Percentiles rank a stretch among this genome's conserved stretches.
Conservation (phyloP, 176 grass and related monocot species). For the Avena sativa region DNA sequence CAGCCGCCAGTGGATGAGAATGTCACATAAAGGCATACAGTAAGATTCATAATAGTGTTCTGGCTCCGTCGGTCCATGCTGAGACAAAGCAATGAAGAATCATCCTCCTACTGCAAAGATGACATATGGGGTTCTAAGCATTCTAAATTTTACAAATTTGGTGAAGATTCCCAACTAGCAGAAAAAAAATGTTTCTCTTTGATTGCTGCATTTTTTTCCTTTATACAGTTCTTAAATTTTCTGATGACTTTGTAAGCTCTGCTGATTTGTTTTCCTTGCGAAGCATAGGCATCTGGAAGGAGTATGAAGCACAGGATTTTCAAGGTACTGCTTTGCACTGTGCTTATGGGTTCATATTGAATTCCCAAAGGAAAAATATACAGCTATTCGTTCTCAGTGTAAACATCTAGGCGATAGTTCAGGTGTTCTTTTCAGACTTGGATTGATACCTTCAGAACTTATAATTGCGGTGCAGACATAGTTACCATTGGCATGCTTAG, state of each 20-base stretch:
- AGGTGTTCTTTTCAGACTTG: not conserved
- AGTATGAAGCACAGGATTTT: not conserved
- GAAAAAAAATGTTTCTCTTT: not conserved
- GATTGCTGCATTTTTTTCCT: not conserved
- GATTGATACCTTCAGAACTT: not conserved
- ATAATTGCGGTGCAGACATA: not conserved
- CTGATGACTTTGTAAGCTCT: not conserved
- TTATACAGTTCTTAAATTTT: not conserved
- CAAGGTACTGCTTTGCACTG: not conserved
- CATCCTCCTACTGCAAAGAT: not conserved
- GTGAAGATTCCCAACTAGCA: not conserved
- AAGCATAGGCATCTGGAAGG: not conserved
- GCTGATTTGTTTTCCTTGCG: not conserved
- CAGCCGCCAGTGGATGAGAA: slow-evolving; percentile 52
- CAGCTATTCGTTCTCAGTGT: not conserved
- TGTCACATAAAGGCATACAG: slow-evolving; percentile 52
- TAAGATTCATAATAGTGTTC: slow-evolving; percentile 35
- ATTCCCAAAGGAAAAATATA: not conserved
- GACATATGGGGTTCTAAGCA: not conserved
- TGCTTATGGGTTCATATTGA: not conserved
- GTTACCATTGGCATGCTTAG: not conserved
- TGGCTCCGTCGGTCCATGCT: not conserved
- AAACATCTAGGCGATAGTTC: not conserved
- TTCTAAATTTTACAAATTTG: not conserved
- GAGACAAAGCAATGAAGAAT: not conserved